phyloP scores from a whole-genome alignment of 2,329 filamentous ascomycete species.

The Aspergillus sp. region DNA sequence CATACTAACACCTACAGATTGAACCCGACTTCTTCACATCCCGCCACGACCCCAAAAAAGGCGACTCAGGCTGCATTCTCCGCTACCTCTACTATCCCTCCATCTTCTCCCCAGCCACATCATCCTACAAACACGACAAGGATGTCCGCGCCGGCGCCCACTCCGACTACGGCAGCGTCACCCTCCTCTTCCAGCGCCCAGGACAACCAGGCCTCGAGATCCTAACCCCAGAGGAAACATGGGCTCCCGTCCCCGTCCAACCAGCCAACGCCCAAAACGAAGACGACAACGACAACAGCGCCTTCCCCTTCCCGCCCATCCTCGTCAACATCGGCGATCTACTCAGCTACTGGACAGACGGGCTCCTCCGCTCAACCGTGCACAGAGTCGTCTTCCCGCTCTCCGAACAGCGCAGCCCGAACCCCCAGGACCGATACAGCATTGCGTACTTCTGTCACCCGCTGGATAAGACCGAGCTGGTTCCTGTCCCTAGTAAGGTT shows the following conservation, averaged over 20 bases:
- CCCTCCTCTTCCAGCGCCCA: conserved; percentile 74
- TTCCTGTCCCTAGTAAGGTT: conserved; percentile 50
- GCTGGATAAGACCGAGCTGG: conserved; percentile 49
- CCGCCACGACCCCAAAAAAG: conserved; percentile 51
- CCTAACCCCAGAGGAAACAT: conserved; percentile 51
- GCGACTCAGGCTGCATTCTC: conserved; percentile 55
- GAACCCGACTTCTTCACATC: conserved; percentile 54
- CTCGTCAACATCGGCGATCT: conserved; percentile 68
- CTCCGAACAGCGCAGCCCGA: conserved; percentile 33
- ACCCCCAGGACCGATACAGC: conserved; percentile 49
- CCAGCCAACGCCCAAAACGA: conserved; percentile 34
- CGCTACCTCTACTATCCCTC: conserved; percentile 71
- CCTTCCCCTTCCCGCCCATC: conserved; percentile 62
- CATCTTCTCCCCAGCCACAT: conserved; percentile 38
- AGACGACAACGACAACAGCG: conserved; percentile 39
- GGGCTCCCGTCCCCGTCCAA: conserved; percentile 64
- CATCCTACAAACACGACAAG: conserved; percentile 42
- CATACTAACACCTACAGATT: conserved; percentile 26
- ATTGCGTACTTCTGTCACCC: conserved; percentile 63
- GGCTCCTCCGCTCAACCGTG: conserved; percentile 78
- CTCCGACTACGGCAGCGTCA: conserved; percentile 73
- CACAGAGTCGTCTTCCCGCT: conserved; percentile 76
- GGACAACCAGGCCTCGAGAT: conserved; percentile 87
- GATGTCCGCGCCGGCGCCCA: conserved; percentile 88
- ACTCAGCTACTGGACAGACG: conserved; percentile 84